Conservation (phyloP, 805 yeast species). For the Saccharomycopsis fibuligera region DNA sequence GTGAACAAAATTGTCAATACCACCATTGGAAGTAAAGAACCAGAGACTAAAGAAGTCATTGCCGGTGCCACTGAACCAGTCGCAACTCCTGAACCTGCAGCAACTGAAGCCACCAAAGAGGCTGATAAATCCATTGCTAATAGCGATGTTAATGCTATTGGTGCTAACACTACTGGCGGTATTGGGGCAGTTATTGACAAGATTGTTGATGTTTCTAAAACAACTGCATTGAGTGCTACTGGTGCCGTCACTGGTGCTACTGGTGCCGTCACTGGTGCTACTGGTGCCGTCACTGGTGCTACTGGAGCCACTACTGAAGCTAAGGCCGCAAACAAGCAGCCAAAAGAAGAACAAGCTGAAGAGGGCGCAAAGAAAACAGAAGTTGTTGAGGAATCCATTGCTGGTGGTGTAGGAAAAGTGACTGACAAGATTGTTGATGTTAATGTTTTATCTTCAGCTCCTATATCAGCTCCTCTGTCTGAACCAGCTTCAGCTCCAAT, state of each 20-base stretch:
- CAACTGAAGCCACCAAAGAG: neutral
- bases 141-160: too few relatives aligned
- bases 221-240: neutral
- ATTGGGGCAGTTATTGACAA: neutral
- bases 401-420: neutral
- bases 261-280: neutral
- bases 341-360: too few relatives aligned
- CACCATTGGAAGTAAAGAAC: too few relatives aligned
- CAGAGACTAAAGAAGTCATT: too few relatives aligned
- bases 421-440: neutral
- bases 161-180: too few relatives aligned
- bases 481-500: neutral
- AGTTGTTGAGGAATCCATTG: neutral
- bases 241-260: neutral
- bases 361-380: neutral
- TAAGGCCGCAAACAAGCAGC: conserved; percentile 2
- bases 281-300: conserved; percentile 1
- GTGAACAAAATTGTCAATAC: too few relatives aligned
- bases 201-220: neutral
- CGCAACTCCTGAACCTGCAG: neutral
- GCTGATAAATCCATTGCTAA: neutral
- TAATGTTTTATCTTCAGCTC: neutral
- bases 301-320: neutral
- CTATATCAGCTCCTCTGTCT: neutral
- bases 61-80: too few relatives aligned